phyloP scores from a whole-genome alignment of 176 grass and related monocot species.

The Cenchrus purpureus region DNA sequence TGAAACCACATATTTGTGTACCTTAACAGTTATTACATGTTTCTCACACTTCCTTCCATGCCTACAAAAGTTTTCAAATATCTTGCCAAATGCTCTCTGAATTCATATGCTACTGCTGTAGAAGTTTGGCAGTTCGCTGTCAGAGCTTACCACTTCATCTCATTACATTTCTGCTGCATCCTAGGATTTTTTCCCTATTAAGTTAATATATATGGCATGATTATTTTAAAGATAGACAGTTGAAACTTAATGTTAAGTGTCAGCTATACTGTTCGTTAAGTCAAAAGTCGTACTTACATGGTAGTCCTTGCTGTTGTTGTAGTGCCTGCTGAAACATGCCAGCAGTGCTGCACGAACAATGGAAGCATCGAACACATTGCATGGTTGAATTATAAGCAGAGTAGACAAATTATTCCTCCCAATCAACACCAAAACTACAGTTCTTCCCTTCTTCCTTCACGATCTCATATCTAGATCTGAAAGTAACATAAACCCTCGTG shows the following conservation, averaged over 20 bases:
- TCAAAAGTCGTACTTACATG: conserved; percentile 12
- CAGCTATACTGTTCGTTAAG: conserved; percentile 8
- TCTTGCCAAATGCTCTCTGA: background rate
- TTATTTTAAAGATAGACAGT: background rate
- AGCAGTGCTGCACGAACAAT: background rate
- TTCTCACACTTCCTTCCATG: conserved; percentile 6
- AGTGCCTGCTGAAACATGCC: background rate
- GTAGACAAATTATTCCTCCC: background rate
- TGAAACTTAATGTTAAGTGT: conserved; percentile 8
- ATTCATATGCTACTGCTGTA: background rate
- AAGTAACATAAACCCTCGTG: conserved; percentile 29
- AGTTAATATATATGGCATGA: background rate
- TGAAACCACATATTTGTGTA: background rate
- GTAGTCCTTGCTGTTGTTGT: background rate
- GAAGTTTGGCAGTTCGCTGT: background rate
- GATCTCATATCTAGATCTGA: conserved; percentile 1
- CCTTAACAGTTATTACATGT: background rate
- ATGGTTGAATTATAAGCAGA: background rate
- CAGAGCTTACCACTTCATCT: background rate
- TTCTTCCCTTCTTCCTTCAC: background rate
- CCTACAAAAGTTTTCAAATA: background rate
- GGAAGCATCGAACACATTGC: background rate
- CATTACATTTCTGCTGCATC: background rate
- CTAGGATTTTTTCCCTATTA: background rate
- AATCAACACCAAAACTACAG: background rate